A percentile compares a stretch with the other conserved stretches of the same genome.
These are phyloP conservation scores for Phoenix dactylifera DNA, from an alignment of 176 grass and related monocot species.

Conservation along the genomic window DNA sequence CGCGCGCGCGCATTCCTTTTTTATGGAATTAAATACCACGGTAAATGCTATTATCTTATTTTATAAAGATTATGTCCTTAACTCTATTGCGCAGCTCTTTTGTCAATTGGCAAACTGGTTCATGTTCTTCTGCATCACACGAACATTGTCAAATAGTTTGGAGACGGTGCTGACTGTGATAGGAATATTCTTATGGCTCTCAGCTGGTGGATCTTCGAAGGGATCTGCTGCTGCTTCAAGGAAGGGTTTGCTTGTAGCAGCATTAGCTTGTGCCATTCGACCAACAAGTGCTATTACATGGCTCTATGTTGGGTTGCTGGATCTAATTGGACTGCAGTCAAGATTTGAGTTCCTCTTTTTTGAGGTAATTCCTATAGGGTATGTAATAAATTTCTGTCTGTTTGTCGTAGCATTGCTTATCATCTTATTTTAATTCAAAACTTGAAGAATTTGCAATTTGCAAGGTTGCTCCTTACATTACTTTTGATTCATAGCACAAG, in stretches of 20 bases:
- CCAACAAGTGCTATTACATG: no score
- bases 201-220: slow-evolving; percentile 33
- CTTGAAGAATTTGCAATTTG: no score
- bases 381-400: slow-evolving; percentile 30
- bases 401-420: not conserved
- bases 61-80: slow-evolving; percentile 27
- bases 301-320: no score
- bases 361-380: slow-evolving; percentile 73
- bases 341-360: slow-evolving; percentile 49
- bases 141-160: slow-evolving; percentile 86
- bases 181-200: slow-evolving; percentile 80
- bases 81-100: slow-evolving; percentile 47
- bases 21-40: not conserved
- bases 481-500: no score
- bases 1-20: not conserved
- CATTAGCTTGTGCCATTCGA: slow-evolving; percentile 19
- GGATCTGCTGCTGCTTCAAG: slow-evolving; percentile 37
- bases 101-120: slow-evolving; percentile 90
- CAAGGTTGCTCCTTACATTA: no score
- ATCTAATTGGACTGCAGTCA: slow-evolving; percentile 44
- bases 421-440: no score
- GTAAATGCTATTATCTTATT: not conserved
- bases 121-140: slow-evolving; percentile 80
- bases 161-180: slow-evolving; percentile 71
- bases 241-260: slow-evolving; percentile 65